Conservation (phyloP, 345 rosid species). For the Gossypioides kirkii region DNA sequence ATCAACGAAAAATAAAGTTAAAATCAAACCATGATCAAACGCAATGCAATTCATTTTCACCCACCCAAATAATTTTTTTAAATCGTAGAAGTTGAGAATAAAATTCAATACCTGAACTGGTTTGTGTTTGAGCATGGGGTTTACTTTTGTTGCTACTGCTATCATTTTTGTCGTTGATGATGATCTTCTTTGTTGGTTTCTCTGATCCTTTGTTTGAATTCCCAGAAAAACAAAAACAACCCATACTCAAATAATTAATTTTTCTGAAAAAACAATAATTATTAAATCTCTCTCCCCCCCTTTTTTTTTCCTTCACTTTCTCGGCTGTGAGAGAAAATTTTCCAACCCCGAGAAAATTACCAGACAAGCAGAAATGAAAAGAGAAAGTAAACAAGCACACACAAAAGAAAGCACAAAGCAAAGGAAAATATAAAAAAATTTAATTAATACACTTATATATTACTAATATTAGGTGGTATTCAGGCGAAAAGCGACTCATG, state of each 20-base stretch:
- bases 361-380: background rate
- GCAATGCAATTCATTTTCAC: conserved; percentile 8
- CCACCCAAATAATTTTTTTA: background rate
- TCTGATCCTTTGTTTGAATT: conserved; percentile 39
- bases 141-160: background rate
- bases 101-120: conserved; percentile 33
- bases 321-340: background rate
- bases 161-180: background rate
- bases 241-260: conserved; percentile 34
- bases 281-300: background rate
- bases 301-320: conserved; percentile 15
- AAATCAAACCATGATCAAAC: conserved; percentile 2
- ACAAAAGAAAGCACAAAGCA: background rate
- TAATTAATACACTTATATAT: background rate
- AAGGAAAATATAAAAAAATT: background rate
- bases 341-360: background rate
- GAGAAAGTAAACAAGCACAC: too few species aligned
- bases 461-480: background rate
- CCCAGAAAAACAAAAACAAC: conserved; percentile 53
- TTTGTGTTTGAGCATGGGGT: conserved; percentile 12
- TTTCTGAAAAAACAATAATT: background rate
- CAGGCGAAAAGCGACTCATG: background rate
- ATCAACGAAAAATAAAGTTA: too few species aligned
- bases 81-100: background rate
- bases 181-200: conserved; percentile 13